Evolutionary conservation across 441 rosid species (phyloP).

Genomic region (Kokia cookei): DNA sequence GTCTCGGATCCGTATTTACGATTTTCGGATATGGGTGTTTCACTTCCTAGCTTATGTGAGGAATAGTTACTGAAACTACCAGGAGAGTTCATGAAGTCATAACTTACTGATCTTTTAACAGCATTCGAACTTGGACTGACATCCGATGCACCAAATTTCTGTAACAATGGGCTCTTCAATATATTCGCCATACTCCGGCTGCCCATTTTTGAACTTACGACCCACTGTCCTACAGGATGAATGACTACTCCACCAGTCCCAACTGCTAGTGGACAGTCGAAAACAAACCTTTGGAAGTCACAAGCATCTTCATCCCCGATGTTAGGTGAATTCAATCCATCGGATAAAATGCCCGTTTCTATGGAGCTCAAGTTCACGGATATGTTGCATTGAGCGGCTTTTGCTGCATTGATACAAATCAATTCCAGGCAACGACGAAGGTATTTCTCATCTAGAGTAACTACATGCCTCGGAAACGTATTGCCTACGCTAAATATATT

Average conservation of each 20-base stretch:
- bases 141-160: constrained; percentile 32
- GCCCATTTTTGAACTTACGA: constrained; percentile 54
- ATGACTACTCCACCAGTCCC: constrained; percentile 41
- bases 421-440: constrained; percentile 59
- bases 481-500: constrained; percentile 31
- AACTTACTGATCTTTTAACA: constrained; percentile 27
- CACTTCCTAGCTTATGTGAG: constrained; percentile 22
- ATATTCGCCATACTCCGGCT: constrained; percentile 60
- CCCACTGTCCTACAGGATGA: constrained; percentile 39
- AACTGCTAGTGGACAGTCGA: constrained; percentile 47
- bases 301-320: constrained; percentile 22
- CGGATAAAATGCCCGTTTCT: constrained; percentile 28
- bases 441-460: constrained; percentile 64
- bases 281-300: constrained; percentile 42
- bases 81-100: constrained; percentile 32
- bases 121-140: constrained; percentile 23
- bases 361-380: constrained; percentile 36
- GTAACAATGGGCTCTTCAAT: constrained; percentile 52
- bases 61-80: constrained; percentile 28
- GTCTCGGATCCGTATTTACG: constrained; percentile 17
- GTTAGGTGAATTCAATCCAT: constrained; percentile 22
- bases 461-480: constrained; percentile 68
- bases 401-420: constrained; percentile 45
- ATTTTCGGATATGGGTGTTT: constrained; percentile 8
- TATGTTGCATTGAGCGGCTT: constrained; percentile 34